A percentile compares a stretch with the other conserved stretches of the same genome.
Conservation (phyloP, 257 asterid genomes). For the Ehretia macrophylla region DNA sequence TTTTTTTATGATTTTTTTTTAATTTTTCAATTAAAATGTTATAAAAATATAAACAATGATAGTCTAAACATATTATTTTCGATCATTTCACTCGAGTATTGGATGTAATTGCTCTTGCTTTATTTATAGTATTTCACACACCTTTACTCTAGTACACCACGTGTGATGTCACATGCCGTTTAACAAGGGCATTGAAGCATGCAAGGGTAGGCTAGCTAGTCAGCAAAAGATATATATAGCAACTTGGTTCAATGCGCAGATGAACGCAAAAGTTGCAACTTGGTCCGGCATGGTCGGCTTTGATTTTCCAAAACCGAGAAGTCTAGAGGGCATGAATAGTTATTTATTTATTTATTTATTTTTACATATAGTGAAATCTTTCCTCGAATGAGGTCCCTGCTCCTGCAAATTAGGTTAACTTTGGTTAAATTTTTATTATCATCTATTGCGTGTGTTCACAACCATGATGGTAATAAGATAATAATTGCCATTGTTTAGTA, state of each 20-base stretch:
- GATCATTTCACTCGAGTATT: no score
- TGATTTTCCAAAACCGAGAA: slow-evolving; percentile 21
- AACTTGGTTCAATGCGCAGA: neutral
- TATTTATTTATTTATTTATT: no score
- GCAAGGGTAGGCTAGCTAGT: neutral
- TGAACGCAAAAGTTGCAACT: slow-evolving; percentile 22
- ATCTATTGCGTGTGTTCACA: neutral
- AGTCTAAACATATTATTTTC: no score
- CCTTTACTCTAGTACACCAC: slow-evolving; percentile 7
- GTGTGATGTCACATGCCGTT: slow-evolving; percentile 30
- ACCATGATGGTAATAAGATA: no score
- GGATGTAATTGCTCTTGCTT: no score
- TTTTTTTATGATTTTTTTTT: no score
- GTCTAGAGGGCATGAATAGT: neutral
- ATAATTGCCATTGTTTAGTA: no score
- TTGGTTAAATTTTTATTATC: neutral
- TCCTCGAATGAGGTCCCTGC: slow-evolving; percentile 6
- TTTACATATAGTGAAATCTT: slow-evolving; percentile 1
- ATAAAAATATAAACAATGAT: no score
- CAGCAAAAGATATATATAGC: no score
- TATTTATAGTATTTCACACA: no score
- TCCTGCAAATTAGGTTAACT: slow-evolving; percentile 18
- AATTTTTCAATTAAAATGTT: no score
- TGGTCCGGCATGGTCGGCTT: slow-evolving; percentile 31
- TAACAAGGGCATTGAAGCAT: neutral